Evolutionary conservation across 2,329 filamentous ascomycete species (phyloP), one percentile per base, ranked within the genome.

Genomic region (Trichothecium sympodiale): DNA sequence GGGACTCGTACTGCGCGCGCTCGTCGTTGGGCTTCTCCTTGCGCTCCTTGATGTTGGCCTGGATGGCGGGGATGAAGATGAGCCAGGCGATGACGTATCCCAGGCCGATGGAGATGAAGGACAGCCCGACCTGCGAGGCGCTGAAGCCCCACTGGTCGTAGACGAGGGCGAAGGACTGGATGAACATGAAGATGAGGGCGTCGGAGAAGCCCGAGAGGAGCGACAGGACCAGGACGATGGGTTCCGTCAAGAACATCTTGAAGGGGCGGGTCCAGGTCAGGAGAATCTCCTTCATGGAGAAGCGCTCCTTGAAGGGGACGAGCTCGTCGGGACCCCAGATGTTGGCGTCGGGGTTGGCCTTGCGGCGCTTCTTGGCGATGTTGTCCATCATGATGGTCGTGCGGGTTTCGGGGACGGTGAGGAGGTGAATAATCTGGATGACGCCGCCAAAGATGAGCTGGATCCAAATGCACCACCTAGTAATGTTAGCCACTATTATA

Each of bases 321-420:
- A 86, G 66, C 57, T 91, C 84, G 40, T 82, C 76, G 1, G 81
- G 82, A 1, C 84, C 83, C 47, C 74, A 84, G 43, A 86, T 54
- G 43, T 83, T 76, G 33, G 67, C 62, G 25, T 69, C 61, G 27
- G 76, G 38, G 26, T 34, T 55, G 9, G 62, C 62, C 58, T 77
- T 64, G 43, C 77, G 73, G 26, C 38, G 74, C 54, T 73, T 76
- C 67, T 85, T 85, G 18, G 85, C 85, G 39, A 88, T 84, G 2
- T 65, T 66, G 60, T 91, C 80, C 68, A 93, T 77, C 63, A 91
- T 69, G 41, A 87, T 72, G 4, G 80, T 85, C 1, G 76, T 72
- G 35, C 84, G 70, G 1, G 85, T 91, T 56, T 91, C 85, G 2
- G 83, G 83, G 2, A 91, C 84, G 7, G 75, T 65, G 39, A 82